Base-by-base conservation (phyloP, 2,329 filamentous ascomycete genomes). In the Neoascochyta sp. region DNA sequence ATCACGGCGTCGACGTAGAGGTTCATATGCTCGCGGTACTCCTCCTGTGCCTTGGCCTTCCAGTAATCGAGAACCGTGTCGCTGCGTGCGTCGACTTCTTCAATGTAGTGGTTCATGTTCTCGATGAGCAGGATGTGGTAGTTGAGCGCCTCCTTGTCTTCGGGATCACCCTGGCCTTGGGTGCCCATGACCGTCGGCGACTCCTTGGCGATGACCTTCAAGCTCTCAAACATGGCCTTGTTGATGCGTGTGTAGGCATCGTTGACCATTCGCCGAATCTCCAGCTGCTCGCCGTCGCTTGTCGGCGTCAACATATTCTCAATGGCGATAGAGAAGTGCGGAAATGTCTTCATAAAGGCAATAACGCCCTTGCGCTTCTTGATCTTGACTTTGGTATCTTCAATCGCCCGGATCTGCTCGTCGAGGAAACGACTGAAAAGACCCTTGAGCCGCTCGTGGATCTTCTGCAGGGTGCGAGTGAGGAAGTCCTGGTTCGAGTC, bases 331-430 rank as follows among this genome's bases (percentile, higher is more conserved):
- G 81, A 81, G 65, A 95, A 95, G 36, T 81, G 71, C 0, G 90
- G 92, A 70, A 96, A 96, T 22, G 90, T 83, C 43, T 86, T 85
- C 70, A 96, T 90, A 63, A 96, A 96, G 10, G 82, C 81, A 51
- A 96, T 95, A 34, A 98, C 86, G 8, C 92, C 90, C 67, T 93
- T 95, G 47, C 92, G 83, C 71, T 96, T 96, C 71, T 95, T 95
- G 65, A 95, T 88, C 70, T 95, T 95, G 62, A 98, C 90, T 65
- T 96, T 96, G 21, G 89, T 96, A 40, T 96, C 92, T 65, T 96
- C 92, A 43, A 96, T 95, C 4, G 88, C 89, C 15, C 86, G 85
- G 36, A 96, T 84, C 60, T 98, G 92, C 43, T 95, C 87, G 46
- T 96, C 90, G 7, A 96, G 80, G 50, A 96, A 95, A 41, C 86